phyloP scores from a whole-genome alignment of 257 asterid genomes.

The Capsicum rhomboideum region DNA sequence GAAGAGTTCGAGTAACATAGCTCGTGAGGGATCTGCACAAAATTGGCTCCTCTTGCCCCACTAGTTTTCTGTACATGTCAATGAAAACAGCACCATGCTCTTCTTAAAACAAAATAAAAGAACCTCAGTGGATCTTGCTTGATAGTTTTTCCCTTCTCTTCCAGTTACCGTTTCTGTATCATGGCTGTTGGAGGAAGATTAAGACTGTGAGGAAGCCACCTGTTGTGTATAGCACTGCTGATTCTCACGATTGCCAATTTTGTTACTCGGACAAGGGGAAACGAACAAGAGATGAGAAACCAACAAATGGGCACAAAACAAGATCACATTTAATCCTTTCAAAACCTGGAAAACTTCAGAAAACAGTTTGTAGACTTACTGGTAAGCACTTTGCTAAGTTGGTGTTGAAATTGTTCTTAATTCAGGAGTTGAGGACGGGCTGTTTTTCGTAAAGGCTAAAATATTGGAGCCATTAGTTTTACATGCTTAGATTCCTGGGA shows the following conservation, averaged over 20 bases:
- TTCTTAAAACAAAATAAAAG: background rate
- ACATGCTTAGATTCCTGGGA: background rate
- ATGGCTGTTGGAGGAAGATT: conserved; percentile 23
- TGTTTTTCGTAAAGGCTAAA: background rate
- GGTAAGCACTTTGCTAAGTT: conserved; percentile 8
- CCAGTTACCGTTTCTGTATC: conserved; percentile 19
- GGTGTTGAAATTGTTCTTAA: background rate
- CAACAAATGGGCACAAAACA: conserved; percentile 16
- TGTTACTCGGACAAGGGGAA: conserved; percentile 10
- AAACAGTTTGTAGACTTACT: conserved; percentile 7
- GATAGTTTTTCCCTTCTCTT: background rate
- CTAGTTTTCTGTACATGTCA: background rate
- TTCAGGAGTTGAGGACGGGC: background rate
- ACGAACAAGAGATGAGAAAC: conserved; percentile 17
- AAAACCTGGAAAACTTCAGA: background rate
- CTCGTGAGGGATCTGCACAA: background rate
- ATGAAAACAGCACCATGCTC: background rate
- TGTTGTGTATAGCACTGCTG: conserved; percentile 20
- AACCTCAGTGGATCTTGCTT: background rate
- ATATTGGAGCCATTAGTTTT: background rate
- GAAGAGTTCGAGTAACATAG: background rate
- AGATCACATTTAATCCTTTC: conserved; percentile 12
- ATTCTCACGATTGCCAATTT: conserved; percentile 13
- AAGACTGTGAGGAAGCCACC: conserved; percentile 21
- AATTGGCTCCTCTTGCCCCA: background rate